Evolutionary conservation across 768 basidiomycete genomes (phyloP).

Genomic region (Pulveroboletus sp.): DNA sequence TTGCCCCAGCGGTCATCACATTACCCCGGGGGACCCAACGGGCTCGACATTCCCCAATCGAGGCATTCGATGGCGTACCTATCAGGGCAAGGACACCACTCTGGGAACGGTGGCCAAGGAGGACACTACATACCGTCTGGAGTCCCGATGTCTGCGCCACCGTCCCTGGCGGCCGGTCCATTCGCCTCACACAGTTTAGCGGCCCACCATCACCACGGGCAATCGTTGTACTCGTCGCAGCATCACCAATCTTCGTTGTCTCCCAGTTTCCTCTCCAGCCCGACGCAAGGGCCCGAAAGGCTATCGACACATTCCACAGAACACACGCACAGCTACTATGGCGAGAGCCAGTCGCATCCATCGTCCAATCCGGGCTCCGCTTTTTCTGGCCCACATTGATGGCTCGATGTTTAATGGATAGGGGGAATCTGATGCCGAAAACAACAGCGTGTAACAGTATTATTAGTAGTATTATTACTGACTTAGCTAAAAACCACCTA

Average conservation of each 20-base stretch:
- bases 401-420: constrained; percentile 11
- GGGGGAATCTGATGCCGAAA: constrained; percentile 22
- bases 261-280: constrained; percentile 28
- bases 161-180: constrained; percentile 43
- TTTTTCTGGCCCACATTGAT: constrained; percentile 30
- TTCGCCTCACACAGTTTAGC: constrained; percentile 27
- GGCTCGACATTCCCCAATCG: constrained; percentile 30
- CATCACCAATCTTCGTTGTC: constrained; percentile 29
- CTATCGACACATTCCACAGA: constrained; percentile 26
- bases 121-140: constrained; percentile 32
- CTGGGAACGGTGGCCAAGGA: constrained; percentile 32
- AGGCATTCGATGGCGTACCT: constrained; percentile 38
- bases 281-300: constrained; percentile 29
- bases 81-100: constrained; percentile 41
- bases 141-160: constrained; percentile 51
- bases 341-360: constrained; percentile 26
- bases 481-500: constrained; percentile 31
- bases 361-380: constrained; percentile 27
- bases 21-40: constrained; percentile 23
- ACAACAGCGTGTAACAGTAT: constrained; percentile 31
- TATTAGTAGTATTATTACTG: constrained; percentile 34
- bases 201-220: constrained; percentile 26
- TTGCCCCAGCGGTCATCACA: constrained; percentile 35
- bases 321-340: constrained; percentile 29
- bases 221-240: constrained; percentile 31